Evolutionary conservation across 495 filamentous ascomycete genomes (phyloP).

Genomic region (Tetracladium setigerum): DNA sequence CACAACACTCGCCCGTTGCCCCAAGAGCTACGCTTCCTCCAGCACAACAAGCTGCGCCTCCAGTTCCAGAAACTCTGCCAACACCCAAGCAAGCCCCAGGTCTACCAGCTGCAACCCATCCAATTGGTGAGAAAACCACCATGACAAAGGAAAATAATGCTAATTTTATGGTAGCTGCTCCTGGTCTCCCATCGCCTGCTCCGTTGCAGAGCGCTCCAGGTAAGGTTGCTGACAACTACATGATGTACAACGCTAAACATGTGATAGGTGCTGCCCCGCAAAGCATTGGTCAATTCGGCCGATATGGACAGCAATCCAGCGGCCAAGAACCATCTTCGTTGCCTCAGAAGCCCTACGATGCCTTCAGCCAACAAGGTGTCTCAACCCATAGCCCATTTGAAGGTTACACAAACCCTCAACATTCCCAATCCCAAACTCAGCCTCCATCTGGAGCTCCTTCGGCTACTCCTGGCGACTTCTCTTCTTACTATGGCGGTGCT

Average conservation of each 20-base stretch:
- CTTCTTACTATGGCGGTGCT: constrained; percentile 81
- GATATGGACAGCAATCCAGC: constrained; percentile 49
- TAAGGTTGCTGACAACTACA: background rate
- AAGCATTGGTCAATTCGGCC: constrained; percentile 48
- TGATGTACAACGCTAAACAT: constrained; percentile 23
- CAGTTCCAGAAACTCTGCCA: constrained; percentile 52
- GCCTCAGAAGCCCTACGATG: constrained; percentile 78
- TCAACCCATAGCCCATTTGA: constrained; percentile 38
- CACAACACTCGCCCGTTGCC: constrained; percentile 88
- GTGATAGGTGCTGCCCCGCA: constrained; percentile 15
- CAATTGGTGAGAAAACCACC: constrained; percentile 13
- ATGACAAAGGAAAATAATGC: constrained; percentile 5
- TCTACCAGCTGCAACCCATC: constrained; percentile 58
- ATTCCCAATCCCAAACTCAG: constrained; percentile 49
- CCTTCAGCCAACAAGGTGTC: constrained; percentile 66
- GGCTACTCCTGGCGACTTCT: constrained; percentile 73
- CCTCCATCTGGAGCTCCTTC: constrained; percentile 54
- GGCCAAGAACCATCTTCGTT: constrained; percentile 51
- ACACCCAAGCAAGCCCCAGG: constrained; percentile 62
- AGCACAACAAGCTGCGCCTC: constrained; percentile 32
- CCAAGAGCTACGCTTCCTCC: constrained; percentile 89
- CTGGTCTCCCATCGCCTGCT: constrained; percentile 21
- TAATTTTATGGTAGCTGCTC: constrained; percentile 15
- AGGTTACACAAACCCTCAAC: constrained; percentile 34
- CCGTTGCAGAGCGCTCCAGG: constrained; percentile 20